Percentiles rank a stretch among this genome's conserved stretches.
phyloP scores from a whole-genome alignment of 306 rosid species.

The Arachis stenosperma region DNA sequence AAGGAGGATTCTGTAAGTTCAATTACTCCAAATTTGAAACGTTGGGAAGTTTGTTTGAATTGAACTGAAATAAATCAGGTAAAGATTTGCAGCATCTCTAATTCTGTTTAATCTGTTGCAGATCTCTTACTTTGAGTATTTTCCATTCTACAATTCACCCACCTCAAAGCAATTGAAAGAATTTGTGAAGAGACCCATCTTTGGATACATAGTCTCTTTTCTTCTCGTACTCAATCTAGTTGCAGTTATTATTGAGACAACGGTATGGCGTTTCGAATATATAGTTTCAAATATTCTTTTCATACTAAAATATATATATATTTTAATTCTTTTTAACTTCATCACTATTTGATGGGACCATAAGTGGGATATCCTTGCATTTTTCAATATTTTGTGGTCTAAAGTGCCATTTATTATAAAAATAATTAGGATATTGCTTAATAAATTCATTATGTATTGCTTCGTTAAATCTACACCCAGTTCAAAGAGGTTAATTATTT shows the following conservation, averaged over 20 bases:
- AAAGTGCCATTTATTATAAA: constrained; percentile 29
- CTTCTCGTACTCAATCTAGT: constrained; percentile 71
- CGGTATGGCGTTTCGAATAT: constrained; percentile 60
- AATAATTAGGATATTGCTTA: neutral
- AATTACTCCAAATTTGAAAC: constrained; percentile 25
- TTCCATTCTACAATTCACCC: constrained; percentile 57
- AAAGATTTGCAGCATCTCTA: constrained; percentile 36
- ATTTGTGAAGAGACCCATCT: constrained; percentile 70
- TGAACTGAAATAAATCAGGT: constrained; percentile 21
- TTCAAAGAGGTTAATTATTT: constrained; percentile 15
- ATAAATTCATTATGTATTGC: constrained; percentile 12
- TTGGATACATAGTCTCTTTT: constrained; percentile 86
- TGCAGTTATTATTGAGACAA: constrained; percentile 92
- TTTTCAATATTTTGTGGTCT: constrained; percentile 25
- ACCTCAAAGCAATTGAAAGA: constrained; percentile 68
- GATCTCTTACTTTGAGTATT: constrained; percentile 75
- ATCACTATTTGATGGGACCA: constrained; percentile 23
- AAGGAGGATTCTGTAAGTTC: constrained; percentile 82
- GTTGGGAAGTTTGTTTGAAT: constrained; percentile 28
- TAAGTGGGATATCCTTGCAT: constrained; percentile 14
- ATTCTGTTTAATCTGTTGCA: constrained; percentile 58
- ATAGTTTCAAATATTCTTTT: constrained; percentile 8
- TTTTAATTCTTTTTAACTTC: neutral
- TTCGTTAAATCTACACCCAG: constrained; percentile 1
- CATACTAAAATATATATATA: constrained; percentile 1